Evolutionary conservation across 176 grass and related monocot genomes (phyloP).

Genomic region (Puya raimondii): DNA sequence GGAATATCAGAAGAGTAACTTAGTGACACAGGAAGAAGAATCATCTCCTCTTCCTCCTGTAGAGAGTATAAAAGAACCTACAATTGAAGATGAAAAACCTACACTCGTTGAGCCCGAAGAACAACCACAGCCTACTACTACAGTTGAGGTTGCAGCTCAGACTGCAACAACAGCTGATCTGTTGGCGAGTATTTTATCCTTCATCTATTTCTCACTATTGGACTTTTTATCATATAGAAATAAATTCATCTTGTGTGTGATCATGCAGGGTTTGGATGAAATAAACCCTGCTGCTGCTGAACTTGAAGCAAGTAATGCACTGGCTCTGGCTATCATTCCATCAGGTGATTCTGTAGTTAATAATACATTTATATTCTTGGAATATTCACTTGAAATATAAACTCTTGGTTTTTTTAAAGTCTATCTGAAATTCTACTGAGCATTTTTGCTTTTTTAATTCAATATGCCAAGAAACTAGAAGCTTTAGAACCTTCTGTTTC

Average conservation of each 20-base stretch:
- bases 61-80: constrained; percentile 24
- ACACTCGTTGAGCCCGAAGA: constrained; percentile 24
- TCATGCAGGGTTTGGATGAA: constrained; percentile 53
- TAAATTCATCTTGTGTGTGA: constrained; percentile 5
- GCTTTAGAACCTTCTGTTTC: background rate
- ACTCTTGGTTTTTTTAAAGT: background rate
- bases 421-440: too few species aligned
- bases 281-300: constrained; percentile 37
- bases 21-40: constrained; percentile 30
- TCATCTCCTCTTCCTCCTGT: constrained; percentile 1
- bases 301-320: constrained; percentile 60
- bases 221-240: background rate
- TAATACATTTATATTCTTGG: background rate
- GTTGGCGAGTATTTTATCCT: constrained; percentile 26
- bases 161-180: constrained; percentile 45
- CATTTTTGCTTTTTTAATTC: background rate
- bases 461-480: background rate
- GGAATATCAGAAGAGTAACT: constrained; percentile 44
- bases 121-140: constrained; percentile 22
- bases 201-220: background rate
- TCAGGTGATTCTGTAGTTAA: constrained; percentile 23
- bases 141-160: constrained; percentile 22
- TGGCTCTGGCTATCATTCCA: constrained; percentile 55
- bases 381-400: background rate
- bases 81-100: constrained; percentile 17